Percentiles rank a stretch among this genome's conserved stretches.
phyloP scores from a whole-genome alignment of 257 asterid species.

The Nyctanthes arbortristis region DNA sequence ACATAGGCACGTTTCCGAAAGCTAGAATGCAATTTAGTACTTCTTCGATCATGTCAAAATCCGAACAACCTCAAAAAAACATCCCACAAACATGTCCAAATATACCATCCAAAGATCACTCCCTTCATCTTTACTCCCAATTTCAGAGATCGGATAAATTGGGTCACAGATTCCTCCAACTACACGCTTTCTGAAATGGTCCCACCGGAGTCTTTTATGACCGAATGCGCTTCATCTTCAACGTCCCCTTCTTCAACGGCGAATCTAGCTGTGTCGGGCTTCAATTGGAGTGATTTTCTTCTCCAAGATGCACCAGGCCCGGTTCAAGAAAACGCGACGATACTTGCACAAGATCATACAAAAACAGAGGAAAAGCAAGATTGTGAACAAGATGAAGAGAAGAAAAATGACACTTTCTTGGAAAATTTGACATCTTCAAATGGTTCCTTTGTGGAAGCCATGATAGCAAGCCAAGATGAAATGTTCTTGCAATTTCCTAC shows the following conservation, averaged over 20 bases:
- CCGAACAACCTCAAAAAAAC: constrained; percentile 24
- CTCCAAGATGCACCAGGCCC: constrained; percentile 55
- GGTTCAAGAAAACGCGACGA: constrained; percentile 25
- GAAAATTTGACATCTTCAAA: constrained; percentile 36
- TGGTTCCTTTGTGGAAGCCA: constrained; percentile 70
- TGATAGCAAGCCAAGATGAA: constrained; percentile 69
- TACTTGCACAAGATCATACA: constrained; percentile 9
- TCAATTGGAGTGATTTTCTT: constrained; percentile 81
- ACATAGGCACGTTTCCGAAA: constrained; percentile 70
- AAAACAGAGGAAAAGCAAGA: constrained; percentile 18
- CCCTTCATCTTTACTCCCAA: constrained; percentile 59
- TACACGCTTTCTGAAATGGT: too few relatives aligned
- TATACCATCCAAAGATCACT: constrained; percentile 25
- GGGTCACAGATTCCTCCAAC: constrained; percentile 48
- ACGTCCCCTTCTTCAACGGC: constrained; percentile 27
- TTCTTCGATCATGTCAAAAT: constrained; percentile 38
- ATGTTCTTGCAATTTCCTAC: constrained; percentile 56
- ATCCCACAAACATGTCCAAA: constrained; percentile 15
- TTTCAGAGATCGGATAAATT: constrained; percentile 63
- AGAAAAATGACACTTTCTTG: constrained; percentile 16
- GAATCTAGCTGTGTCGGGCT: constrained; percentile 46
- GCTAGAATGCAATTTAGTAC: constrained; percentile 42
- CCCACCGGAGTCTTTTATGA: background rate
- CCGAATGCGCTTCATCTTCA: constrained; percentile 32
- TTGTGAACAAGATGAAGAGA: constrained; percentile 17